Conservation (phyloP, 768 basidiomycete genomes). For the Austroboletus eburneus region DNA sequence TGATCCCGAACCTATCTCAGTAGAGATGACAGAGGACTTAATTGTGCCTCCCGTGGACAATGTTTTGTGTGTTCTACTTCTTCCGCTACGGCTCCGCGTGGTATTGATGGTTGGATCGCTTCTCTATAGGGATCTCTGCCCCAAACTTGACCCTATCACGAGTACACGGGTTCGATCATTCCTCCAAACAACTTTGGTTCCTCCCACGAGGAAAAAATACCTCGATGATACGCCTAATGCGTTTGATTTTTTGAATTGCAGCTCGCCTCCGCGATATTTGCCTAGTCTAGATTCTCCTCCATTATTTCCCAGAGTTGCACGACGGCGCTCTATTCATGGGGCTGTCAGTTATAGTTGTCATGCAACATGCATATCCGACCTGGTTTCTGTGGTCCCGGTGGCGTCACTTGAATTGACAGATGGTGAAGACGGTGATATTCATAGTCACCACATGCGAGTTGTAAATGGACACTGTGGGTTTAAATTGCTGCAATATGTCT, state of each 20-base stretch:
- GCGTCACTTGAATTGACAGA: slow-evolving; percentile 28
- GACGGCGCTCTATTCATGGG: background rate
- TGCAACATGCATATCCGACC: slow-evolving; percentile 20
- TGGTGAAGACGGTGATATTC: slow-evolving; percentile 41
- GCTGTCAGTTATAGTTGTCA: slow-evolving; percentile 1
- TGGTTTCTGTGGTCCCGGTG: slow-evolving; percentile 23
- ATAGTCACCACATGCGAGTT: slow-evolving; percentile 50
- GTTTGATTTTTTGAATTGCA: slow-evolving; percentile 28
- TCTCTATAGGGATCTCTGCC: slow-evolving; percentile 30
- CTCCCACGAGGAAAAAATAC: slow-evolving; percentile 14
- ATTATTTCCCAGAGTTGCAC: slow-evolving; percentile 39
- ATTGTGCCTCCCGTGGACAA: slow-evolving; percentile 30
- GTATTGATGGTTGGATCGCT: background rate
- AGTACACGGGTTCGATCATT: slow-evolving; percentile 22
- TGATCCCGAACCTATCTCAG: slow-evolving; percentile 21
- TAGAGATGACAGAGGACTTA: slow-evolving; percentile 32
- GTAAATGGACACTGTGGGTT: slow-evolving; percentile 65
- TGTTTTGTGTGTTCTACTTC: slow-evolving; percentile 36
- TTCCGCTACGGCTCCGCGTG: background rate
- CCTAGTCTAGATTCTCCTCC: slow-evolving; percentile 37
- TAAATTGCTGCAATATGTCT: slow-evolving; percentile 1
- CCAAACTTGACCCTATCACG: slow-evolving; percentile 26
- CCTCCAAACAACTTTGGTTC: slow-evolving; percentile 23
- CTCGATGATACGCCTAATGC: slow-evolving; percentile 16
- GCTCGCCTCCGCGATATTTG: slow-evolving; percentile 24